Conservation (phyloP, 2,329 filamentous ascomycete species). For the Leptographium radiaticola region DNA sequence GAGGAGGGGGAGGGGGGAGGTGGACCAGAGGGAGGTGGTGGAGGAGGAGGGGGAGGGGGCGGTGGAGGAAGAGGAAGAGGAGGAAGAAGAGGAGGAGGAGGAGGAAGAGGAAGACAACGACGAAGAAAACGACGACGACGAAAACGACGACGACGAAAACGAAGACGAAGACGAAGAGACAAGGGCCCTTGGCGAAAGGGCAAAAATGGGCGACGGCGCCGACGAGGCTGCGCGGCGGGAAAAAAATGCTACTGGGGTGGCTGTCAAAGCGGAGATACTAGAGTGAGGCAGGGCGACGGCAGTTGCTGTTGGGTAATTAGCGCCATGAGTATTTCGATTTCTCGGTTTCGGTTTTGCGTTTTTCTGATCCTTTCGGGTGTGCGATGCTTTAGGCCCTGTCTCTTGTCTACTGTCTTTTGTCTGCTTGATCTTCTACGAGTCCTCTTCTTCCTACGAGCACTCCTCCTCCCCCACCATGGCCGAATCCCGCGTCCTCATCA, state of each 20-base stretch:
- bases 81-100: background rate
- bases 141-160: constrained; percentile 3
- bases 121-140: constrained; percentile 4
- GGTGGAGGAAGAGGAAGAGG: background rate
- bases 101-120: constrained; percentile 3
- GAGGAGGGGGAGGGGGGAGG: background rate
- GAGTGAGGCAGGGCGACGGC: no score
- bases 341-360: no score
- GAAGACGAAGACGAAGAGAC: constrained; percentile 1
- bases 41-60: background rate
- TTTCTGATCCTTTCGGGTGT: no score
- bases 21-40: background rate
- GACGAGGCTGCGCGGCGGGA: constrained; percentile 3
- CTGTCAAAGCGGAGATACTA: no score
- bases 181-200: background rate
- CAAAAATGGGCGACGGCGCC: background rate
- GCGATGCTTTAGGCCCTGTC: no score
- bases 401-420: no score
- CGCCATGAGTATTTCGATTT: no score
- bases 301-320: no score
- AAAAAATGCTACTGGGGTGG: background rate
- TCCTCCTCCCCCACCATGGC: no score
- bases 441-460: no score
- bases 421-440: no score
- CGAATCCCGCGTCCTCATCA: constrained; percentile 73